Base-by-base conservation (phyloP, 345 rosid genomes). In the Moringa oleifera region DNA sequence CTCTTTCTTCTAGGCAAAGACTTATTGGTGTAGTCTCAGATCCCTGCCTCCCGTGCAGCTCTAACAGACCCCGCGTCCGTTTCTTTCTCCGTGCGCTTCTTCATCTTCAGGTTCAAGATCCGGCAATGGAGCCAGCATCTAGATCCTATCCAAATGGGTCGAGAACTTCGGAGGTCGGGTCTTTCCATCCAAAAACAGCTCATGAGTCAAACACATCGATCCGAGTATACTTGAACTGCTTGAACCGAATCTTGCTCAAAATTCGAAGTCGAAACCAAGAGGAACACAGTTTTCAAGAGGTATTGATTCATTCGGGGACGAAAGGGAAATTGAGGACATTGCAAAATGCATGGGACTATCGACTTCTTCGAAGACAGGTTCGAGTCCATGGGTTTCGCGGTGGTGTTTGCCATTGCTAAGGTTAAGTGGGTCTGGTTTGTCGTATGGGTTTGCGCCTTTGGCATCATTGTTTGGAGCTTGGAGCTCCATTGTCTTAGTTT, bases 161-260 rank as follows among this genome's bases (percentile, higher is more conserved):
- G 93, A 88, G 0, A 94, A 89, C 86, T 88, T 90, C 96, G 86
- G 82, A 55, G 99, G 97, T 33, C 89, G 82, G 86, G 90, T 94
- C 85, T 85, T 80, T 11, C 99, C 99, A 67, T 94, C 84, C 12
- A 84, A 72, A 82, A 90, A 90, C 23, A 90, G 73, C 78, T 90
- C 99, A 62, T 94, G 97, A 0, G 99, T 97, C 0, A 96, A 94
- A 51, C 80, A 83, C 97, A 94, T 93, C 1, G 95, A 81, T 55
- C 88, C 87, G 15, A 77, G 20, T 0, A 57, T 70, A 37, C 76
- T 75, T 53, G 72, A 80, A 64, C 85, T 80, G 61, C 77, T 24
- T 0, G 75, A 68, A 61, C 75, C 81, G 20, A 75, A 60, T 15
- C 86, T 73, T 1, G 91, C 86, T 18, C 89, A 83, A 82, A 91